Conservation (phyloP, 169 alveolate species). For the Ichthyophthirius multifiliis region DNA sequence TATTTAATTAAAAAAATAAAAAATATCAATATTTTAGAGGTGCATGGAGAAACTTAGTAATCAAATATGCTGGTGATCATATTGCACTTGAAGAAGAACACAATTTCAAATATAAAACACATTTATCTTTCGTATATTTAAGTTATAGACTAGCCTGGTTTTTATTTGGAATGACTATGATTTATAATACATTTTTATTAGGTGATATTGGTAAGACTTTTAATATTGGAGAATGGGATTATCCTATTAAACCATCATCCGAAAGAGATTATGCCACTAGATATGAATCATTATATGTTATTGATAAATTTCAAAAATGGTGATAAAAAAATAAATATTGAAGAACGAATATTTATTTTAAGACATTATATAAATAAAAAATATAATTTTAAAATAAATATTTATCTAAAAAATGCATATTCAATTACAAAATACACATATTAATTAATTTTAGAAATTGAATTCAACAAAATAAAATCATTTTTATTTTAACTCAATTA, state of each 20-base stretch:
- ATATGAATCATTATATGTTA: conserved; percentile 32
- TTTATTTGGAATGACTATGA: conserved; percentile 18
- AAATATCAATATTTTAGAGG: too few species aligned
- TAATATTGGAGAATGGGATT: conserved; percentile 39
- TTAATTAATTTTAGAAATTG: too few species aligned
- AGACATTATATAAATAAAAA: too few species aligned
- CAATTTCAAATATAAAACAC: conserved; percentile 39
- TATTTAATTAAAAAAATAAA: not conserved
- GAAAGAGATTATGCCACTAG: conserved; percentile 41
- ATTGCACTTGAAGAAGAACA: conserved; percentile 43
- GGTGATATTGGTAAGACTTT: conserved; percentile 38
- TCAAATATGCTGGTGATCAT: conserved; percentile 37
- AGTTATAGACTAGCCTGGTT: conserved; percentile 42
- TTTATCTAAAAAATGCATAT: too few species aligned
- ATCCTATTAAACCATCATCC: conserved; percentile 17
- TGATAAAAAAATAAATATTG: too few species aligned
- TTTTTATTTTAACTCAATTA: too few species aligned
- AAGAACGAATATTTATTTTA: too few species aligned
- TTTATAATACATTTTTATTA: conserved; percentile 37
- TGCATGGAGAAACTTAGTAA: conserved; percentile 25
- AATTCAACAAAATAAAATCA: too few species aligned
- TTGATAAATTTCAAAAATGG: conserved; percentile 33
- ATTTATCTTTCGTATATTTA: conserved; percentile 21
- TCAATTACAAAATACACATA: too few species aligned
- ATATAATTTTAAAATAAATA: too few species aligned